A percentile compares a stretch with the other conserved stretches of the same genome.
Evolutionary conservation across 163 green algal genomes (phyloP).

Genomic region (Chlamydomonas reinhardtii): DNA sequence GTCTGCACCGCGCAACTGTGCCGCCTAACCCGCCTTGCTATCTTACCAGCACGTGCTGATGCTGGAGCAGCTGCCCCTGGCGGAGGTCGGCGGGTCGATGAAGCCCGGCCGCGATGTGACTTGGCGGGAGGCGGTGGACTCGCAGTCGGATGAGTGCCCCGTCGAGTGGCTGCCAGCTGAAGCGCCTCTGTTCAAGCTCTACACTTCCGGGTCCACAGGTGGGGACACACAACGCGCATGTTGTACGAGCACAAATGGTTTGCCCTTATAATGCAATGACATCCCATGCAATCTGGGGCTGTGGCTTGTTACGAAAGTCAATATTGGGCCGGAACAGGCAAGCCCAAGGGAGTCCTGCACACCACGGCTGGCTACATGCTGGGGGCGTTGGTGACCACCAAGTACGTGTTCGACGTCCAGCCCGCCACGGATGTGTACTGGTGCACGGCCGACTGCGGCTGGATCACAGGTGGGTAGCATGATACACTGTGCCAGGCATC

Average conservation of each 20-base stretch:
- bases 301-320: too few relatives aligned
- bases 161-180: constrained; percentile 95
- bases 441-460: constrained; percentile 81
- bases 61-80: constrained; percentile 62
- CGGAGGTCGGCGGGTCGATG: constrained; percentile 57
- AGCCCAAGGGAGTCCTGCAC: constrained; percentile 99
- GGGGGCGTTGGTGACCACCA: constrained; percentile 79
- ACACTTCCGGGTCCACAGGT: constrained; percentile 88
- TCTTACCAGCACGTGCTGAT: constrained; percentile 71
- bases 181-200: constrained; percentile 94
- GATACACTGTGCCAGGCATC: neutral
- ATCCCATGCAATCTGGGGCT: too few relatives aligned
- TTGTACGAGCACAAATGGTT: too few relatives aligned
- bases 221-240: too few relatives aligned
- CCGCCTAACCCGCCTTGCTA: constrained; percentile 4
- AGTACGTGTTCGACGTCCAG: constrained; percentile 83
- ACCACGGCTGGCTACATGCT: constrained; percentile 96
- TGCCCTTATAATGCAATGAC: too few relatives aligned
- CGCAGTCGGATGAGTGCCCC: constrained; percentile 67
- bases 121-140: constrained; percentile 86
- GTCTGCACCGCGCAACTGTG: neutral
- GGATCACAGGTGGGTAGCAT: constrained; percentile 71
- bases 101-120: constrained; percentile 57
- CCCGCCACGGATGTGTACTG: constrained; percentile 92
- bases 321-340: constrained; percentile 80